Evolutionary conservation across 2,329 filamentous ascomycete genomes (phyloP).

Genomic region (Hansfordia pulvinata): DNA sequence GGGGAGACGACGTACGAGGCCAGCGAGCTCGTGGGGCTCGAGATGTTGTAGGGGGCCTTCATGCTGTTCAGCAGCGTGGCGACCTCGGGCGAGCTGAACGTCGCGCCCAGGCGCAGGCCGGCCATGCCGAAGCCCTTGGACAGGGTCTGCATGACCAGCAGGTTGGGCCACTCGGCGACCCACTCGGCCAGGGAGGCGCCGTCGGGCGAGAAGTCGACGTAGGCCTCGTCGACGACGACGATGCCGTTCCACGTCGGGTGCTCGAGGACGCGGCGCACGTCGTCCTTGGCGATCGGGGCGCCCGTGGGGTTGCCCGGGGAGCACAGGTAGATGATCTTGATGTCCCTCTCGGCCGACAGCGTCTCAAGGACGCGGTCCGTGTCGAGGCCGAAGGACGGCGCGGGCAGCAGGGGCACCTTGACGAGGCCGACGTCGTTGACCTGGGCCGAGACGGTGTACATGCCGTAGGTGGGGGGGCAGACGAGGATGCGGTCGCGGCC

Average conservation of each 20-base stretch:
- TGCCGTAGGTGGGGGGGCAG: constrained; percentile 94
- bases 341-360: constrained; percentile 43
- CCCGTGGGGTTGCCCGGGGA: constrained; percentile 93
- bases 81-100: constrained; percentile 64
- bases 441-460: constrained; percentile 91
- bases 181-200: constrained; percentile 77
- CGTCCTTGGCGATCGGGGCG: constrained; percentile 59
- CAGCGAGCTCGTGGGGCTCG: constrained; percentile 72
- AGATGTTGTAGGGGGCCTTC: constrained; percentile 94
- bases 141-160: constrained; percentile 97
- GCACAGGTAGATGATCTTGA: constrained; percentile 89
- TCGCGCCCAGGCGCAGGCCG: constrained; percentile 78
- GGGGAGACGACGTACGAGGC: constrained; percentile 59
- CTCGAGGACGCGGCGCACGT: constrained; percentile 60
- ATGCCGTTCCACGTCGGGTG: constrained; percentile 93
- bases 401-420: constrained; percentile 66
- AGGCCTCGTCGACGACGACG: constrained; percentile 88
- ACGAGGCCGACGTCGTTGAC: constrained; percentile 85
- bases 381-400: constrained; percentile 63
- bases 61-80: constrained; percentile 76
- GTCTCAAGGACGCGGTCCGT: constrained; percentile 51
- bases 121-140: constrained; percentile 95
- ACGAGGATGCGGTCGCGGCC: constrained; percentile 82
- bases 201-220: constrained; percentile 79
- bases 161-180: constrained; percentile 84